These are phyloP conservation scores for Akebia trifoliata DNA, from an alignment of 164 flowering plant genomes.

Conservation along the genomic window DNA sequence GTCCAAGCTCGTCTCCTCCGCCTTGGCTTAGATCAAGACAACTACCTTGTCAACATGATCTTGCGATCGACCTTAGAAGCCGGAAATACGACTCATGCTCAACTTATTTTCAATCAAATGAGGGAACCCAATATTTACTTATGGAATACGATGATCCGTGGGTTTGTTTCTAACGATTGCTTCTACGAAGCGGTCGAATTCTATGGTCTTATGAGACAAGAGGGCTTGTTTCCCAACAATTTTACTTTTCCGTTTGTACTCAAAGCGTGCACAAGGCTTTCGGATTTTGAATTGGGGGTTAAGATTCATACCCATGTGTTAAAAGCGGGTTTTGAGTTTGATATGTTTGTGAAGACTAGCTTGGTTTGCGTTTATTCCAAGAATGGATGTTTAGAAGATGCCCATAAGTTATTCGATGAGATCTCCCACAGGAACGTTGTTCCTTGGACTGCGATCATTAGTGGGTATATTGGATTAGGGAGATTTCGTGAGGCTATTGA, in stretches of 20 bases:
- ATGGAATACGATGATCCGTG: slow-evolving; percentile 32
- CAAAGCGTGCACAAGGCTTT: slow-evolving; percentile 25
- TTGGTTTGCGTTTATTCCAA: slow-evolving; percentile 24
- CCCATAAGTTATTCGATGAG: slow-evolving; percentile 25
- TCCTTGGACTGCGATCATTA: slow-evolving; percentile 32
- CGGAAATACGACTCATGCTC: slow-evolving; percentile 15
- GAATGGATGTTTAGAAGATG: slow-evolving; percentile 15
- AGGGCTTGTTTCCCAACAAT: slow-evolving; percentile 24
- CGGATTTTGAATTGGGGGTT: slow-evolving; percentile 14
- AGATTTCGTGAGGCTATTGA: slow-evolving; percentile 20
- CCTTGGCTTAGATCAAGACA: slow-evolving; percentile 18
- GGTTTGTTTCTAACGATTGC: slow-evolving; percentile 23
- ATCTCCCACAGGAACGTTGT: slow-evolving; percentile 26
- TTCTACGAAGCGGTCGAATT: slow-evolving; percentile 17
- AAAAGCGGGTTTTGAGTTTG: slow-evolving; percentile 27
- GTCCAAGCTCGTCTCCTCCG: slow-evolving; percentile 25
- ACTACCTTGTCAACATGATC: slow-evolving; percentile 21
- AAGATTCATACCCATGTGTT: slow-evolving; percentile 25
- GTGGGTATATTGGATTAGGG: slow-evolving; percentile 20
- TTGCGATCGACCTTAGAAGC: slow-evolving; percentile 16
- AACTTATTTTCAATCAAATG: slow-evolving; percentile 12
- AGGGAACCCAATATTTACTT: slow-evolving; percentile 24
- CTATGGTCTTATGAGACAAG: slow-evolving; percentile 18
- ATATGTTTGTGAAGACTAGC: slow-evolving; percentile 29
- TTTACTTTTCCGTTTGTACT: slow-evolving; percentile 33